Conservation (phyloP, 2,329 filamentous ascomycete species). For the Trichophyton rubrum region DNA sequence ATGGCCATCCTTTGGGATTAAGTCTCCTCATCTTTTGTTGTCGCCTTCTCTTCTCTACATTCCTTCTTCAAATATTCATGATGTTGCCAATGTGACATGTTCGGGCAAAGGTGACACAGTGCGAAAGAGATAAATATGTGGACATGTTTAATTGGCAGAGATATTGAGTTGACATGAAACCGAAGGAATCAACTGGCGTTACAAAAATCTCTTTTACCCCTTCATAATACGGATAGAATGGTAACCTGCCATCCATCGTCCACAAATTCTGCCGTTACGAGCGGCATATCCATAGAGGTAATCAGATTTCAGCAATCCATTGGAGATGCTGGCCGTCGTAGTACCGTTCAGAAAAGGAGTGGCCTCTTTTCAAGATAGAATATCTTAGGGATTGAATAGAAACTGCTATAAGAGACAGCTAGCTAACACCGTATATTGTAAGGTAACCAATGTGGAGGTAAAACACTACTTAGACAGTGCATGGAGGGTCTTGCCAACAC, state of each 20-base stretch:
- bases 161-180: neutral
- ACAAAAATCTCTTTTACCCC: neutral
- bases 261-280: neutral
- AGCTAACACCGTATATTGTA: neutral
- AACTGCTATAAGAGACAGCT: neutral
- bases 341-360: neutral
- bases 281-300: too few species aligned
- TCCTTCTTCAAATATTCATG: neutral
- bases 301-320: too few species aligned
- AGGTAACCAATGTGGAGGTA: neutral
- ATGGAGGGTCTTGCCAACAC: neutral
- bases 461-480: neutral
- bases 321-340: too few species aligned
- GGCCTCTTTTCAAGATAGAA: neutral
- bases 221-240: neutral
- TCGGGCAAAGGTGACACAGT: neutral
- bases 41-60: too few species aligned
- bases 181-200: neutral
- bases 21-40: neutral
- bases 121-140: neutral
- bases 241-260: neutral
- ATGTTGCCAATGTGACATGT: neutral
- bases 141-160: neutral
- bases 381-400: neutral
- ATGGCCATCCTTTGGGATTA: too few species aligned